Evolutionary conservation across 2,329 filamentous ascomycete genomes (phyloP).

Genomic region (Tympanopsis confertula): DNA sequence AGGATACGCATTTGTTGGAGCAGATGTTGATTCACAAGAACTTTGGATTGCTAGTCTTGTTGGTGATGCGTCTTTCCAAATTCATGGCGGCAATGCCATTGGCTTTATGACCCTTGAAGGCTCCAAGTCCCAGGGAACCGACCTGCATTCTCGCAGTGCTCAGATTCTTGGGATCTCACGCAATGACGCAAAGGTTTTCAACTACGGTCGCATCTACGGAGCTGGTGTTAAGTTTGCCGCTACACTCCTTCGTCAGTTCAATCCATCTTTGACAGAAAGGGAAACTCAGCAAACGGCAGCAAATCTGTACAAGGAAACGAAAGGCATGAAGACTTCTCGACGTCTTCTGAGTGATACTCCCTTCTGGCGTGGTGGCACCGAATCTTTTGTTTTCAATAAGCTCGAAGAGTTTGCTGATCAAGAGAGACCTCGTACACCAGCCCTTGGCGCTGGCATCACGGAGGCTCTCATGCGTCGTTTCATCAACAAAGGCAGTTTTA

Average conservation of each 20-base stretch:
- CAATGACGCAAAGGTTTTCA: conserved; percentile 95
- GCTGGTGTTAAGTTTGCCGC: conserved; percentile 88
- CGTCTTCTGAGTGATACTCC: conserved; percentile 60
- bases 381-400: conserved; percentile 96
- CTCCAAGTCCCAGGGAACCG: conserved; percentile 84
- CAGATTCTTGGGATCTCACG: conserved; percentile 84
- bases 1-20: conserved; percentile 88
- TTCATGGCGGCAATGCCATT: conserved; percentile 92
- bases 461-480: conserved; percentile 84
- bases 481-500: conserved; percentile 79
- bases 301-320: conserved; percentile 77
- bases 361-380: conserved; percentile 94
- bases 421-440: conserved; percentile 77
- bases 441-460: conserved; percentile 88
- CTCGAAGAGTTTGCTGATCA: conserved; percentile 97
- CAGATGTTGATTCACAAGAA: conserved; percentile 94
- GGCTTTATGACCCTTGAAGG: conserved; percentile 99
- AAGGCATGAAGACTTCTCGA: conserved; percentile 73
- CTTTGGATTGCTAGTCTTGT: conserved; percentile 95
- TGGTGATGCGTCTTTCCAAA: conserved; percentile 84
- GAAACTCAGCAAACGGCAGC: conserved; percentile 67
- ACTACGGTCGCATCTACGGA: conserved; percentile 98
- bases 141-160: conserved; percentile 88
- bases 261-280: conserved; percentile 67
- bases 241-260: conserved; percentile 85